Evolutionary conservation across 345 rosid species (phyloP).

Genomic region (Lumnitzera racemosa): DNA sequence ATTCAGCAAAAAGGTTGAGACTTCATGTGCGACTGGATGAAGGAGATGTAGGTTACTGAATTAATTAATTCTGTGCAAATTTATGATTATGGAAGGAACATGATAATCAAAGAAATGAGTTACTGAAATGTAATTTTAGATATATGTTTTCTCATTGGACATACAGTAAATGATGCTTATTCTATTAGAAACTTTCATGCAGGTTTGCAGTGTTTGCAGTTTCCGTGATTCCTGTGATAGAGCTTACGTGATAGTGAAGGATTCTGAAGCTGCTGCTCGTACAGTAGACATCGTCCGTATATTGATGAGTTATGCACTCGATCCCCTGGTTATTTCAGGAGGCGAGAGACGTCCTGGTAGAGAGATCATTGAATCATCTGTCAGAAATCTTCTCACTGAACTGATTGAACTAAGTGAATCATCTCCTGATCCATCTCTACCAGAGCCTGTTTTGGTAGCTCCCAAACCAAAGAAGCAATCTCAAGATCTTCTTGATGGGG

Average conservation of each 20-base stretch:
- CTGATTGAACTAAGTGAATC: conserved; percentile 65
- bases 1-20: conserved; percentile 87
- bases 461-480: conserved; percentile 17
- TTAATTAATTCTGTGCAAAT: background rate
- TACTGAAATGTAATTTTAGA: no score
- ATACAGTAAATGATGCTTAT: conserved; percentile 5
- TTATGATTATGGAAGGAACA: background rate
- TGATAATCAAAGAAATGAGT: no score
- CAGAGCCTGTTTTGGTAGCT: conserved; percentile 32
- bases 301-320: conserved; percentile 58
- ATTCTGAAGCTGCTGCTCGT: conserved; percentile 60
- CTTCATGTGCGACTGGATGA: conserved; percentile 54
- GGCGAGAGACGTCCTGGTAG: conserved; percentile 44
- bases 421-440: conserved; percentile 41
- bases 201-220: conserved; percentile 85
- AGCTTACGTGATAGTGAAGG: conserved; percentile 70
- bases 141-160: background rate
- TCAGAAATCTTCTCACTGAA: conserved; percentile 64
- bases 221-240: conserved; percentile 82
- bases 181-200: conserved; percentile 11
- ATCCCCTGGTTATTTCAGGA: conserved; percentile 52
- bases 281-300: conserved; percentile 82
- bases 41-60: conserved; percentile 55
- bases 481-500: conserved; percentile 13
- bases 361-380: conserved; percentile 45